These are phyloP conservation scores for maize (Zea mays) DNA, from an alignment of 176 grass and related monocot species.

Conservation along the genomic window DNA sequence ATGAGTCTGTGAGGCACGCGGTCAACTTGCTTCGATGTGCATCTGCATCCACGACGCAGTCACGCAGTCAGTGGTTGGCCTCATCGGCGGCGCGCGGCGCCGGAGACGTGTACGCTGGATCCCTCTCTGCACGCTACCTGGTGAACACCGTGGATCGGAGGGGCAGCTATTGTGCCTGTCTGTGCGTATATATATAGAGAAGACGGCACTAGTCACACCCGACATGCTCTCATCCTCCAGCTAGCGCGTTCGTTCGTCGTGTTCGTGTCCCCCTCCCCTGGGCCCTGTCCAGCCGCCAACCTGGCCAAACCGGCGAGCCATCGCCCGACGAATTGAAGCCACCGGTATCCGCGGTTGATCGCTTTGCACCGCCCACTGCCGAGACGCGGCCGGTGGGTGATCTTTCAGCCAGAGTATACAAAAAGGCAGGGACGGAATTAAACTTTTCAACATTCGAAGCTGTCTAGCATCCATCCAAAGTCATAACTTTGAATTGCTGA, in stretches of 20 bases:
- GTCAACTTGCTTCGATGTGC: not conserved
- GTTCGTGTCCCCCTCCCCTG: too few species aligned
- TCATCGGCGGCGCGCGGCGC: not conserved
- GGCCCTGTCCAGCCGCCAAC: not conserved
- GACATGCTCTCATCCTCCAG: too few species aligned
- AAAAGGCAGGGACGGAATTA: too few species aligned
- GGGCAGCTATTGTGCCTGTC: not conserved
- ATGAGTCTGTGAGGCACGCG: not conserved
- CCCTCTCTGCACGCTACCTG: not conserved
- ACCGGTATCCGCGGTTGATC: not conserved
- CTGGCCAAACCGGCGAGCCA: not conserved
- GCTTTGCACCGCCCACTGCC: not conserved
- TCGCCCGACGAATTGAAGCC: not conserved
- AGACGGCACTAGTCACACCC: not conserved
- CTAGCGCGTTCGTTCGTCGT: too few species aligned
- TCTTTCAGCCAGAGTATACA: not conserved
- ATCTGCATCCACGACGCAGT: not conserved
- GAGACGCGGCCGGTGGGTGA: too few species aligned
- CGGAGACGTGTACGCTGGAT: not conserved
- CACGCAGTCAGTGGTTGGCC: not conserved
- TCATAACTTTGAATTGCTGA: not conserved
- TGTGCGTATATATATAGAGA: not conserved
- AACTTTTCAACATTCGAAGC: not conserved
- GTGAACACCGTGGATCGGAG: not conserved
- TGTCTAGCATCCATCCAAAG: not conserved